Evolutionary conservation across 164 flowering plant genomes (phyloP), one percentile per base, ranked within the genome.

Genomic region (Sextonia rubra): DNA sequence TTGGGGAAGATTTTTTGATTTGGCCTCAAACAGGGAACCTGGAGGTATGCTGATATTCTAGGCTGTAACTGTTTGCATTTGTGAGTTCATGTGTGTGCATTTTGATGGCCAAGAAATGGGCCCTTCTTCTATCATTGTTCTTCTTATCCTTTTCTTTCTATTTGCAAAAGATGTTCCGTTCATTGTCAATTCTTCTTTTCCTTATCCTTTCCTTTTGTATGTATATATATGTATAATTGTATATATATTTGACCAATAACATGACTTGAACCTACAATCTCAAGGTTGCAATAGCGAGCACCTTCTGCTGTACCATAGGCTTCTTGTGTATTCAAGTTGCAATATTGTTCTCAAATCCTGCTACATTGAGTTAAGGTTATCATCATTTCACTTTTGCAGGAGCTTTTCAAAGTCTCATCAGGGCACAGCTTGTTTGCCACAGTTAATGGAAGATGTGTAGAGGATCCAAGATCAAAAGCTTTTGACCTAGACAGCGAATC

Each of bases 1-100:
- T 87, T 79, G 94, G 91, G 81, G 89, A 90, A 73, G 90, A 87
- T 52, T 86, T 90, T 84, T 78, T 87, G 80, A 88, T 88, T 69
- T 90, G 94, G 94, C 94, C 94, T 69, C 85, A 82, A 75, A 86
- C 86, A 2, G 85, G 75, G 70, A 80, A 82, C 72, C 87, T 83
- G 18, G 89, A 87, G 88, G 93, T 89, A 66, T 70, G 48, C 49
- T 64, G 52, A 37, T 64, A 22, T 60, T 55, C 3, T 29, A 25
- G 12, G 9, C 12, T 24, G 12, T 61, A 4, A 18, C 61, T 60
- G 20, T 11, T 14, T 71, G 44, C 27, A 23, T 62, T 15, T 47
- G 25, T 60, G 44, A n/a, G 61, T 47, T 60, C 71, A 64, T 65
- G 32, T 30, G 32, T 30, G 32, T 30, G 32, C 0, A 30, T 30